Conservation (phyloP, 371 early-diverging fungal species). For the Zopfochytrium polystomum region DNA sequence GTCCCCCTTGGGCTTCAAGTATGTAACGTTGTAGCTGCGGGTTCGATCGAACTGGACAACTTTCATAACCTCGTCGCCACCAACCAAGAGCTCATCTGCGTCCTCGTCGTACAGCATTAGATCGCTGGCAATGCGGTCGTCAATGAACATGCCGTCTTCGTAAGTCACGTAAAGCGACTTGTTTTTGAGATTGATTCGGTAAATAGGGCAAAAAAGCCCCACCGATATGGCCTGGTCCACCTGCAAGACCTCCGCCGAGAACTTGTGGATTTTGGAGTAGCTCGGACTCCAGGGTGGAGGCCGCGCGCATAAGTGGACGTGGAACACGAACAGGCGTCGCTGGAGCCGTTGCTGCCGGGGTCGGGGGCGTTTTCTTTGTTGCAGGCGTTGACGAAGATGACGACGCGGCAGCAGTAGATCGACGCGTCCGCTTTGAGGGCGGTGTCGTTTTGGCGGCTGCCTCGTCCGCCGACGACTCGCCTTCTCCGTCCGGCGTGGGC, state of each 20-base stretch:
- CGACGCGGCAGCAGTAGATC: no score
- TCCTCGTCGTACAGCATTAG: constrained; percentile 7
- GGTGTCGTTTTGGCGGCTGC: not conserved
- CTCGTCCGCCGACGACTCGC: not conserved
- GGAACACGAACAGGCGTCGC: not conserved
- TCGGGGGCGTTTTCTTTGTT: not conserved
- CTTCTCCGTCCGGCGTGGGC: not conserved
- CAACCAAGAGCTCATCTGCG: not conserved
- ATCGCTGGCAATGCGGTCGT: constrained; percentile 5
- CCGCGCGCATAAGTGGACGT: constrained; percentile 1
- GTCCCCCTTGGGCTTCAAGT: constrained; percentile 6
- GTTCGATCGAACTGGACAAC: constrained; percentile 2
- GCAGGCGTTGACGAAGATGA: not conserved
- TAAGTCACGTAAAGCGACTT: constrained; percentile 7
- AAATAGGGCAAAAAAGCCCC: constrained; percentile 9
- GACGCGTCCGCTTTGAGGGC: not conserved
- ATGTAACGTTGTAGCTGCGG: constrained; percentile 2
- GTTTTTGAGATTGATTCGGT: constrained; percentile 8
- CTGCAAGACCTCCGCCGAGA: constrained; percentile 4
- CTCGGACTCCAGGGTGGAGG: constrained; percentile 5
- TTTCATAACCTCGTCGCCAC: constrained; percentile 1
- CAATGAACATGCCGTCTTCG: constrained; percentile 2
- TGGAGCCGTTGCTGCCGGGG: not conserved
- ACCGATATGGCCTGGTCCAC: not conserved
- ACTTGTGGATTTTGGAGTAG: constrained; percentile 3